Conservation (phyloP, 2,329 filamentous ascomycete genomes). For the Xylariaceae sp. region DNA sequence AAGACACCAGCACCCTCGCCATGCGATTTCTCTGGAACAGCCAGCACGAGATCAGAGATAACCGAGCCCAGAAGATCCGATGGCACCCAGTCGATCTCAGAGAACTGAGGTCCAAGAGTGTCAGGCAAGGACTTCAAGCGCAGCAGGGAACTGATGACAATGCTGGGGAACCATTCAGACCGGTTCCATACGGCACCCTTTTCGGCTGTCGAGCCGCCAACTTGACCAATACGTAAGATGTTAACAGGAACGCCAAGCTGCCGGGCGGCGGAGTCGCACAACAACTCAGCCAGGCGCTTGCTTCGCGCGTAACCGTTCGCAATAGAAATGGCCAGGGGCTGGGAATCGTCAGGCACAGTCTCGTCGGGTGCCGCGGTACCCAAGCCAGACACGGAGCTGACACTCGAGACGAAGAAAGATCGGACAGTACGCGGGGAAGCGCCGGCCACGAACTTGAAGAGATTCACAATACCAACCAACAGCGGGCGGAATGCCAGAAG, state of each 20-base stretch:
- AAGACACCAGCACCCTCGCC: conserved; percentile 6
- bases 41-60: conserved; percentile 5
- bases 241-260: neutral
- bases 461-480: conserved; percentile 20
- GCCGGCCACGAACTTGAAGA: conserved; percentile 18
- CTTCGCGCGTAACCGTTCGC: conserved; percentile 10
- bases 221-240: conserved; percentile 10
- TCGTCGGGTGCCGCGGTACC: neutral
- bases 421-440: neutral
- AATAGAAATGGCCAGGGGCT: neutral
- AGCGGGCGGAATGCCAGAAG: conserved; percentile 19
- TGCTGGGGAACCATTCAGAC: conserved; percentile 13
- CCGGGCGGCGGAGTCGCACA: conserved; percentile 7
- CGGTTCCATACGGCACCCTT: conserved; percentile 10
- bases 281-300: conserved; percentile 9
- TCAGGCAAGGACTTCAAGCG: conserved; percentile 6
- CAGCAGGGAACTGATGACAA: conserved; percentile 9
- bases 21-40: neutral
- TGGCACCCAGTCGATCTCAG: conserved; percentile 13
- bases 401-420: conserved; percentile 12
- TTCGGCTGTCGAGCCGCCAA: conserved; percentile 6
- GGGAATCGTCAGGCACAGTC: neutral
- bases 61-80: conserved; percentile 10
- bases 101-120: conserved; percentile 11
- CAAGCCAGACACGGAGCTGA: conserved; percentile 3